Base-by-base conservation (phyloP, 2,329 filamentous ascomycete species). In the Paecilomyces formosus region DNA sequence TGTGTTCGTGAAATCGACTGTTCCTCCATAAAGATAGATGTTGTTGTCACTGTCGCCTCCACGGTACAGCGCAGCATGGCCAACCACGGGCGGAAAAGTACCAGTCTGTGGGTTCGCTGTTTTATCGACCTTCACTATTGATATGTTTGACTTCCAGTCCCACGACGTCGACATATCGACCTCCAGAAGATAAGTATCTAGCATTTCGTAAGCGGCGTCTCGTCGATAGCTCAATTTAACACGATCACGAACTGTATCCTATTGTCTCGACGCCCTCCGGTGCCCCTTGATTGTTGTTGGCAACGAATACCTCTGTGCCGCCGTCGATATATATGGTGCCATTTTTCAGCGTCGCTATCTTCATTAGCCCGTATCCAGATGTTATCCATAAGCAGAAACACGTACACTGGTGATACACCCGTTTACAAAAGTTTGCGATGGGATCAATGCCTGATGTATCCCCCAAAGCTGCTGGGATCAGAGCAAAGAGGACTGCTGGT, bases 1-100 rank as follows among this genome's bases (percentile, higher is more conserved):
- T 18, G 60, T 64, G 55, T 73, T 72, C 18, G 58, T 60, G 5
- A 60, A 63, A 11, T 66, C 68, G 2, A 64, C 67, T 3, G 70
- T 71, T 13, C 72, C 72, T 3, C 70, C 71, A 55, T 68, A 73
- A 9, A 70, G 66, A 45, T 70, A 72, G 13, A 74, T 61, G 15
- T 63, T 66, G 11, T 57, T 52, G 22, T 68, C 64, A 11, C 61
- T 58, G 3, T 62, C 28, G 8, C 60, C 28, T 21, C 70, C 69
- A 7, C 64, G 61, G 50, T 63, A 72, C 18, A 74, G 54, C 3
- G 67, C 66, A 2, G 70, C 72, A 8, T 66, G 63, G n/a, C 69
- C 54, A 13, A 69, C 57, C 9, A 66, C 39, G 1, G 70, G 69
- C 0, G 68, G 66, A 21, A 55, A 45, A 13, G 63, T 63, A 8